phyloP scores from a whole-genome alignment of 2,329 filamentous ascomycete species.

The Podosphaera fusca region DNA sequence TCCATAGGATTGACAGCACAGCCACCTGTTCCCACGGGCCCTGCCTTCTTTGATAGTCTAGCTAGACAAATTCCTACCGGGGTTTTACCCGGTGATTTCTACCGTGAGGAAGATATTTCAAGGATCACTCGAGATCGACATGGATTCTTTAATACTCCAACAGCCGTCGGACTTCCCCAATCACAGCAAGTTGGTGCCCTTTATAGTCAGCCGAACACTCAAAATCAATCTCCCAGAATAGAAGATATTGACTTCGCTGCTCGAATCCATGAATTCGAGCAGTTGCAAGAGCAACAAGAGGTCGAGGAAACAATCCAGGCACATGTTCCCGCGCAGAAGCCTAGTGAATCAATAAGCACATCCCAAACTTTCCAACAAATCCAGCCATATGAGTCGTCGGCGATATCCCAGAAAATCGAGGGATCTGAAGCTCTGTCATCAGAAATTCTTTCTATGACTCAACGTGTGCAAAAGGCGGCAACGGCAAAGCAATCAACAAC shows the following conservation, averaged over 20 bases:
- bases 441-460: slow-evolving; percentile 46
- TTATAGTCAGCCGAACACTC: slow-evolving; percentile 12
- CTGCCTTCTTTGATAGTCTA: slow-evolving; percentile 45
- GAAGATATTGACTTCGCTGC: slow-evolving; percentile 10
- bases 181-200: slow-evolving; percentile 13
- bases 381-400: slow-evolving; percentile 6
- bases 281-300: slow-evolving; percentile 51
- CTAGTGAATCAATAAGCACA: slow-evolving; percentile 9
- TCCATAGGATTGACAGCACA: slow-evolving; percentile 37
- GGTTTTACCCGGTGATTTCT: slow-evolving; percentile 26
- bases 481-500: slow-evolving; percentile 33
- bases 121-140: slow-evolving; percentile 29
- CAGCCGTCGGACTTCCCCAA: slow-evolving; percentile 6
- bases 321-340: slow-evolving; percentile 14
- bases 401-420: slow-evolving; percentile 6
- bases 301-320: slow-evolving; percentile 19
- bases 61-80: slow-evolving; percentile 20
- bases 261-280: slow-evolving; percentile 64
- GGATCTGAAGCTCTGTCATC: slow-evolving; percentile 14
- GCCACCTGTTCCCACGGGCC: slow-evolving; percentile 25
- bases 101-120: slow-evolving; percentile 52
- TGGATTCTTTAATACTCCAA: slow-evolving; percentile 7
- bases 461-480: slow-evolving; percentile 61
- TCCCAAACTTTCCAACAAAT: slow-evolving; percentile 9
- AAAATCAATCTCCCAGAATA: slow-evolving; percentile 28